These are phyloP conservation scores for Syncephalastrum contaminatum DNA, from an alignment of 371 early-diverging fungal species.

Conservation along the genomic window DNA sequence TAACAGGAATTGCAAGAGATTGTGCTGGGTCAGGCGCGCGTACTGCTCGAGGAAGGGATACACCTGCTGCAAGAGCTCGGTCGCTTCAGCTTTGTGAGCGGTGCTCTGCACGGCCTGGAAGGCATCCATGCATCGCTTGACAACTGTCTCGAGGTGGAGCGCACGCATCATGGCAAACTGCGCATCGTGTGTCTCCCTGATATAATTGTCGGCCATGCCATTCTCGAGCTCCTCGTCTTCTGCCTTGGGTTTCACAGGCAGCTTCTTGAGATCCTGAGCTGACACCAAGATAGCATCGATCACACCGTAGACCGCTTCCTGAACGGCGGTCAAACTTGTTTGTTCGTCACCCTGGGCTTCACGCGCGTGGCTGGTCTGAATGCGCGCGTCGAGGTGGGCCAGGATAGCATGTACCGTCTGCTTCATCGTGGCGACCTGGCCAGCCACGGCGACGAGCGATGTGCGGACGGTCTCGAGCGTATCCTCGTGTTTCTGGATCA, in stretches of 20 bases:
- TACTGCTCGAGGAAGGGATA: constrained; percentile 72
- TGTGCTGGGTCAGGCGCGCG: constrained; percentile 59
- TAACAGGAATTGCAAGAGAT: constrained; percentile 56
- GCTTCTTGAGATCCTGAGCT: constrained; percentile 45
- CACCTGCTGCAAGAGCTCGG: constrained; percentile 41
- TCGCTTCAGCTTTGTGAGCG: constrained; percentile 13
- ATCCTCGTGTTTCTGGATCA: constrained; percentile 23
- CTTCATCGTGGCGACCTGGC: constrained; percentile 19
- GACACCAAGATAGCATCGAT: constrained; percentile 41
- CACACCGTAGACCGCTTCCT: constrained; percentile 29
- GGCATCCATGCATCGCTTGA: constrained; percentile 34
- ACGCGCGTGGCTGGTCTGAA: constrained; percentile 8
- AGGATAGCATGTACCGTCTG: constrained; percentile 23
- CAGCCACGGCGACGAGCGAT: constrained; percentile 12
- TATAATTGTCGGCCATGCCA: constrained; percentile 55
- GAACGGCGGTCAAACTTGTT: constrained; percentile 11
- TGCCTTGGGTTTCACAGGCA: constrained; percentile 9
- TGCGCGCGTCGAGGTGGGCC: constrained; percentile 23
- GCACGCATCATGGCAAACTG: constrained; percentile 30
- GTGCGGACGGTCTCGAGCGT: constrained; percentile 13
- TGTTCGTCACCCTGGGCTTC: not conserved
- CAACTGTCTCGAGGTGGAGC: constrained; percentile 40
- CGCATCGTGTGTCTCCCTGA: constrained; percentile 30
- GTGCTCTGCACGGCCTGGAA: constrained; percentile 23
- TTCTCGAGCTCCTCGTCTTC: constrained; percentile 44